These are phyloP conservation scores for Trametes gibbosa DNA, from an alignment of 768 basidiomycete species.

Conservation along the genomic window DNA sequence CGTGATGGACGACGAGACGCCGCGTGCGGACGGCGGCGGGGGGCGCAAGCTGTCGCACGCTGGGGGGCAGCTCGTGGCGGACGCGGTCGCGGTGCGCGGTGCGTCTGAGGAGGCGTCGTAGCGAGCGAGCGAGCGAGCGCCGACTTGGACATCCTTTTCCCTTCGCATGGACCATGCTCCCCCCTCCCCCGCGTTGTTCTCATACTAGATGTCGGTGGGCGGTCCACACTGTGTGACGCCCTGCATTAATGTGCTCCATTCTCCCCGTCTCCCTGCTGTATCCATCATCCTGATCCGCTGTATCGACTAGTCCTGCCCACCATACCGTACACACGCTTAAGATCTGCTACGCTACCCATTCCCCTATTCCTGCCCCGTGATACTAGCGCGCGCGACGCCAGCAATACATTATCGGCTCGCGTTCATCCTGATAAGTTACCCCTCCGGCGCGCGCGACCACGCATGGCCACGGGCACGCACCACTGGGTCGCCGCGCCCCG, in stretches of 20 bases:
- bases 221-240: too few relatives aligned
- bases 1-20: conserved; percentile 11
- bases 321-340: neutral
- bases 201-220: too few relatives aligned
- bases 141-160: too few relatives aligned
- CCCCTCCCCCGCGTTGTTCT: neutral
- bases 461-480: neutral
- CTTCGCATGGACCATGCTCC: too few relatives aligned
- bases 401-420: too few relatives aligned
- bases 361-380: neutral
- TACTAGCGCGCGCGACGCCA: too few relatives aligned
- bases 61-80: neutral
- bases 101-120: too few relatives aligned
- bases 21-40: neutral
- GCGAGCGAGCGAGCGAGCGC: too few relatives aligned
- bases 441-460: too few relatives aligned
- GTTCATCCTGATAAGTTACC: too few relatives aligned
- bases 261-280: too few relatives aligned
- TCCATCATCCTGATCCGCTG: neutral
- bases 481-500: neutral
- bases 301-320: neutral
- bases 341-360: neutral
- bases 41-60: conserved; percentile 3
- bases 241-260: neutral
- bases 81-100: too few relatives aligned